Evolutionary conservation across 2,329 filamentous ascomycete species (phyloP), one percentile per base, ranked within the genome.

Genomic region (Trichoderma koningii): DNA sequence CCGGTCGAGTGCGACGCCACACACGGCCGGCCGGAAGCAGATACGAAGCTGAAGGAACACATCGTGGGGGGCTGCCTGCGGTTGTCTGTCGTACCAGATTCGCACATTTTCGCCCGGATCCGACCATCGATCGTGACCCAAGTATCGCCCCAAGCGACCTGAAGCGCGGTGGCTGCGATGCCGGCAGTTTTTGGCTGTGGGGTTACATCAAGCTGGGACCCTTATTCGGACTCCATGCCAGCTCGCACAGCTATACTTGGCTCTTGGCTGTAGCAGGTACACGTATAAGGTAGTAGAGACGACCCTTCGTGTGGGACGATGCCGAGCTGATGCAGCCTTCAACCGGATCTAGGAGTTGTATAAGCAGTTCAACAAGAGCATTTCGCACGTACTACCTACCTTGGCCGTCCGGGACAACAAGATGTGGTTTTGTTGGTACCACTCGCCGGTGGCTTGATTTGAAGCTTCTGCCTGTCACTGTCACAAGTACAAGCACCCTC

Each of bases 201-300:
- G 41, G 63, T 60, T 60, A 52, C 63, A 41, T 52, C 48, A 38
- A 65, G 15, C n/a, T 28, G 45, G 41, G 50, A 41, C 53, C 17
- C 21, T 26, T 55, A 26, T 44, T 50, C 48, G 5, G 38, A 23
- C 21, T 38, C 15, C 41, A 23, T 50, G 38, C 23, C 9, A 21
- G 15, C 34, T 38, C 34, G 34, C 14, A 38, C 34, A 38, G 10
- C 10, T 38, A 38, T 38, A 38, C 12, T 38, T 38, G 34, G 34
- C 12, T 38, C 12, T 38, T 38, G 34, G 34, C 12, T 38, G 34
- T 14, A 41, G 17, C 10, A 60, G 28, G 50, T 23, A 23, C 21
- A 23, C 21, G 21, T 23, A 23, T 23, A 23, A 23, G 21, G 21
- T 23, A 19, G 42, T 45, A 45, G 15, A 30, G 30, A 14, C 19